Evolutionary conservation across 805 yeast genomes (phyloP).

Genomic region (Ogataea salicorniae): DNA sequence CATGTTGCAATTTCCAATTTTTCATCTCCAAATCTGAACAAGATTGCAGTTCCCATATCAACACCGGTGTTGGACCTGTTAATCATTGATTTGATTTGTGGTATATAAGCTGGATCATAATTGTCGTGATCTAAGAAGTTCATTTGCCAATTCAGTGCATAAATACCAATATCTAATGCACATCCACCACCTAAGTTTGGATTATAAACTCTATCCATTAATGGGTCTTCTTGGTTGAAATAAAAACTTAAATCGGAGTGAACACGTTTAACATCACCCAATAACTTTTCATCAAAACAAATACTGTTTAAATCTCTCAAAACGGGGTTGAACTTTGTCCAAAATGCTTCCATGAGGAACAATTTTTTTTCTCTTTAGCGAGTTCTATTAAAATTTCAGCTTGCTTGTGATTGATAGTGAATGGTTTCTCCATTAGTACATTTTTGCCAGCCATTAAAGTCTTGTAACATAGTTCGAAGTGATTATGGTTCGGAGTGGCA

Average conservation of each 20-base stretch:
- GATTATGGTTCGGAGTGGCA: constrained; percentile 49
- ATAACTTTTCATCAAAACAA: constrained; percentile 27
- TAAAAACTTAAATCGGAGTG: constrained; percentile 33
- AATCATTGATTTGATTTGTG: constrained; percentile 29
- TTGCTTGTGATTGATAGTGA: constrained; percentile 44
- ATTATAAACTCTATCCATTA: constrained; percentile 32
- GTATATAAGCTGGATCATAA: constrained; percentile 11
- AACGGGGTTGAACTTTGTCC: constrained; percentile 51
- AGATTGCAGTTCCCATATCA: constrained; percentile 35
- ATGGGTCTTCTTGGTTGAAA: constrained; percentile 9
- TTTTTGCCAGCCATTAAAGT: constrained; percentile 42
- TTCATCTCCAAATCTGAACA: constrained; percentile 34
- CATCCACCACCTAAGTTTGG: constrained; percentile 51
- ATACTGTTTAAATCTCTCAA: constrained; percentile 29
- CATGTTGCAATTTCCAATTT: constrained; percentile 36
- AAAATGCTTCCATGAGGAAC: constrained; percentile 55
- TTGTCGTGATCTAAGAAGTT: constrained; percentile 32
- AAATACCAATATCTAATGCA: constrained; percentile 50
- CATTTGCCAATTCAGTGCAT: constrained; percentile 42
- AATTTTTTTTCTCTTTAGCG: constrained; percentile 39
- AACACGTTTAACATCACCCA: constrained; percentile 46
- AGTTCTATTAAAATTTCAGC: constrained; percentile 36
- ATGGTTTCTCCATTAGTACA: constrained; percentile 51
- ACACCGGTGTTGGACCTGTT: constrained; percentile 34
- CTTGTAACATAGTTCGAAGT: constrained; percentile 37